Base-by-base conservation (phyloP, 495 filamentous ascomycete species). In the Lasiosphaeris hirsuta region DNA sequence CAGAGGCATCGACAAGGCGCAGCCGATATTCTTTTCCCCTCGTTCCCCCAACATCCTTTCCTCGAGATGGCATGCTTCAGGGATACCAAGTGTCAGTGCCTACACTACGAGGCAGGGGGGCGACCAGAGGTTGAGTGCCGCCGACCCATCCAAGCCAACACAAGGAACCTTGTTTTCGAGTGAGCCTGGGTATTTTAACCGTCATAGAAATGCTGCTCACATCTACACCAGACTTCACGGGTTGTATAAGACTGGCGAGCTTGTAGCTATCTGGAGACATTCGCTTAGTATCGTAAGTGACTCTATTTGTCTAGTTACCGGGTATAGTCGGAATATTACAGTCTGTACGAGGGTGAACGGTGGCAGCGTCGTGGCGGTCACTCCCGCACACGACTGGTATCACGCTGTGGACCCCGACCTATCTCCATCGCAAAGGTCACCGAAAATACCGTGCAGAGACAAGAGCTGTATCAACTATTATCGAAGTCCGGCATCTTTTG, bases 41-140 rank as follows among this genome's bases (percentile, higher is more conserved):
- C 50, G 37, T 40, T 30, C 14, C 40, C 57, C 36, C 15, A 15
- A 33, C 45, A 35, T 33, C 33, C 46, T 45, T 36, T 65, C 34
- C 62, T 59, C 34, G 59, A 65, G 56, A 65, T 65, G 62, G 59
- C 15, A 17, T 59, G 52, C 46, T 62, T 62, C 50, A n/a, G 42
- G 15, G 18, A 42, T 45, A 34, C 17, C 52, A 34, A 23, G 48
- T 56, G 58, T 44, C 35, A 38, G n/a, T 65, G 54, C 33, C 39
- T 65, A 19, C 19, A 52, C 56, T 65, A 65, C 47, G 56, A 59
- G 53, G 49, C 30, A 23, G 54, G 51, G 51, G 41, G 41, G 40
- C 10, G 19, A 52, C 19, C 35, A 57, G 35, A 52, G 37, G 50
- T 41, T 34, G 15, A 56, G 50, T 19, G 14, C 48, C 15, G 37